These are phyloP conservation scores for Starmerella stigmatis DNA, from an alignment of 805 yeast genomes.

Conservation along the genomic window DNA sequence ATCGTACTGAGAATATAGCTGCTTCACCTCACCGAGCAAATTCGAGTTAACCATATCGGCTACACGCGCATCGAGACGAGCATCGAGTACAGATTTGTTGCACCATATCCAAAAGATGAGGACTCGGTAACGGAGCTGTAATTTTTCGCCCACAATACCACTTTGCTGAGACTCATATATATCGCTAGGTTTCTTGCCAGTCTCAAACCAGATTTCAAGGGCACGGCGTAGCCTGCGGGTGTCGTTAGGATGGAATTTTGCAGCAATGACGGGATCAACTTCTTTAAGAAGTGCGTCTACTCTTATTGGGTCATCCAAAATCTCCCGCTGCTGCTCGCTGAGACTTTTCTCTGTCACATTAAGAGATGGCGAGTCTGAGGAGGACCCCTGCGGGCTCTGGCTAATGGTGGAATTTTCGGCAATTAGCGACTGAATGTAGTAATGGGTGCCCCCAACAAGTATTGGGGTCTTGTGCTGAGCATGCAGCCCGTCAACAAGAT, in stretches of 20 bases:
- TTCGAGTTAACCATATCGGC: slow-evolving; percentile 71
- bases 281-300: slow-evolving; percentile 40
- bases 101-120: slow-evolving; percentile 77
- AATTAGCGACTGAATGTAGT: slow-evolving; percentile 69
- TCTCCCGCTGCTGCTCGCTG: slow-evolving; percentile 6
- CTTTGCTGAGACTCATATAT: slow-evolving; percentile 56
- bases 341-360: not conserved
- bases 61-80: slow-evolving; percentile 65
- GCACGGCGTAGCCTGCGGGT: slow-evolving; percentile 67
- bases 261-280: slow-evolving; percentile 62
- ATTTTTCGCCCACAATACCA: slow-evolving; percentile 33
- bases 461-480: slow-evolving; percentile 66
- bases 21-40: slow-evolving; percentile 56
- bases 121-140: slow-evolving; percentile 25
- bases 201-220: slow-evolving; percentile 60
- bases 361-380: not conserved
- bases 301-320: slow-evolving; percentile 16
- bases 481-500: slow-evolving; percentile 50
- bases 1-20: slow-evolving; percentile 36
- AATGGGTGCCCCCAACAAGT: slow-evolving; percentile 92
- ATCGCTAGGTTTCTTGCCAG: slow-evolving; percentile 60
- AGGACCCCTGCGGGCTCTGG: not conserved
- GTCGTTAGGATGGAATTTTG: slow-evolving; percentile 88
- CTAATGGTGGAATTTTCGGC: slow-evolving; percentile 58
- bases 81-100: slow-evolving; percentile 45